Percentiles rank a stretch among this genome's conserved stretches.
phyloP scores from a whole-genome alignment of 495 filamentous ascomycete species.

The Mycothermus thermophilus region DNA sequence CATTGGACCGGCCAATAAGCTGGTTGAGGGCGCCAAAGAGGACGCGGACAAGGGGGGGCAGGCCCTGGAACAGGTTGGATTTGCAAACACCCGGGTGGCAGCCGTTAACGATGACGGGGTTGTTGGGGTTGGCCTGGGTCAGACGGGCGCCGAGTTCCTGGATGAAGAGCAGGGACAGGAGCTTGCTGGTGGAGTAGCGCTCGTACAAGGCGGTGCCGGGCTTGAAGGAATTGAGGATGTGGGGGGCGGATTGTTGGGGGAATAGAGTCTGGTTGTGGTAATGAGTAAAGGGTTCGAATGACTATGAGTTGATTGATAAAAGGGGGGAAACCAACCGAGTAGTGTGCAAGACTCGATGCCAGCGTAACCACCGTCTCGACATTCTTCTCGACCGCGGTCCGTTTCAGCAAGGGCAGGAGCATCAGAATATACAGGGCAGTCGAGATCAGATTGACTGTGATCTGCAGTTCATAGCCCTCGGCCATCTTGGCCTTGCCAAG shows the following conservation, averaged over 20 bases:
- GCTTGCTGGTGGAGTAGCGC: constrained; percentile 37
- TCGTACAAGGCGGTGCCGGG: constrained; percentile 10
- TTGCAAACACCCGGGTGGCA: constrained; percentile 40
- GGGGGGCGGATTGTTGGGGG: constrained; percentile 5
- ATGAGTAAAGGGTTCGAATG: constrained; percentile 3
- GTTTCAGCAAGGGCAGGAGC: constrained; percentile 29
- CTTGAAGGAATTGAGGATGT: constrained; percentile 15
- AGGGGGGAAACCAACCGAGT: constrained; percentile 4
- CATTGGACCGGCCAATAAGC: constrained; percentile 28
- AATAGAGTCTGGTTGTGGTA: constrained; percentile 7
- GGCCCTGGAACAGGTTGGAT: constrained; percentile 29
- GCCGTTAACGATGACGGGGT: constrained; percentile 38
- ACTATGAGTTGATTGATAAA: background rate
- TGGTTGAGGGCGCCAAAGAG: constrained; percentile 14
- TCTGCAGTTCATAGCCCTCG: no score
- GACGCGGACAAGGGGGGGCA: constrained; percentile 2
- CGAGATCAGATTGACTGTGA: no score
- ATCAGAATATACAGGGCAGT: no score
- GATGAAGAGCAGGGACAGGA: constrained; percentile 36
- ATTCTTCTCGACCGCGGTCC: constrained; percentile 16
- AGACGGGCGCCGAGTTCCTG: constrained; percentile 30
- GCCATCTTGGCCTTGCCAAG: background rate
- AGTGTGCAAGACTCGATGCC: constrained; percentile 18
- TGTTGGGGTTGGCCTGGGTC: constrained; percentile 4
- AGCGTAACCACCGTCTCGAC: constrained; percentile 6